Evolutionary conservation across 2,329 filamentous ascomycete species (phyloP).

Genomic region (Beauveria medogensis): DNA sequence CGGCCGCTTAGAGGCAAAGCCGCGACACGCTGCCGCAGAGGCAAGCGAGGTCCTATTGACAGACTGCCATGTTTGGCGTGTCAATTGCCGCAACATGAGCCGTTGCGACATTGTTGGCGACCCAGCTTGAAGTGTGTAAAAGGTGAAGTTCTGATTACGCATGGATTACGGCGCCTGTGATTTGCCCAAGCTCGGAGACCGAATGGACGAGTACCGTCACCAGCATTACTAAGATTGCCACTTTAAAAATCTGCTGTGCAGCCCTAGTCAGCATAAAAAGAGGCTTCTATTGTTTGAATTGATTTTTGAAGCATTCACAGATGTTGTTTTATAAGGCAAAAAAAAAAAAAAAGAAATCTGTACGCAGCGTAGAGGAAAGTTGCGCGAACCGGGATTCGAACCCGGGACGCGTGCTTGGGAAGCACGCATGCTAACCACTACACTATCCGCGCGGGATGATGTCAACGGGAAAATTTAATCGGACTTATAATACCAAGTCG

Average conservation of each 20-base stretch:
- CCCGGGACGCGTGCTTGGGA: constrained; percentile 13
- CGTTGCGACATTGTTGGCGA: constrained; percentile 7
- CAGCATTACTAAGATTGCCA: constrained; percentile 6
- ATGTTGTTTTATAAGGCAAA: background rate
- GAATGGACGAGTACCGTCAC: constrained; percentile 9
- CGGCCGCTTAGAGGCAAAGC: constrained; percentile 15
- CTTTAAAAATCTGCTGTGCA: too few relatives aligned
- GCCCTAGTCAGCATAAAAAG: background rate
- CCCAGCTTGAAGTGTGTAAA: background rate
- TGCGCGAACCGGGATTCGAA: constrained; percentile 14
- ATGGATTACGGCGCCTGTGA: constrained; percentile 5
- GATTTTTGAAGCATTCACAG: too few relatives aligned
- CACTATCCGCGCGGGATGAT: constrained; percentile 12
- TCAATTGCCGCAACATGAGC: constrained; percentile 5
- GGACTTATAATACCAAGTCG: background rate
- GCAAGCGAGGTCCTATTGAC: background rate
- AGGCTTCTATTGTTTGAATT: too few relatives aligned
- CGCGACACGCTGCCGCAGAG: background rate
- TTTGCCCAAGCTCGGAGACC: constrained; percentile 11
- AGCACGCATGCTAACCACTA: constrained; percentile 14
- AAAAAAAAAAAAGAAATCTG: background rate
- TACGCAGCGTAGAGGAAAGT: constrained; percentile 10
- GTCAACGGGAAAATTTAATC: background rate
- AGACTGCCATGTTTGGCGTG: background rate
- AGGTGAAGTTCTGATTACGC: constrained; percentile 7